Percentiles rank a stretch among this genome's conserved stretches.
phyloP scores from a whole-genome alignment of 1,284 basidiomycete species.

The Ustilago loliicola region DNA sequence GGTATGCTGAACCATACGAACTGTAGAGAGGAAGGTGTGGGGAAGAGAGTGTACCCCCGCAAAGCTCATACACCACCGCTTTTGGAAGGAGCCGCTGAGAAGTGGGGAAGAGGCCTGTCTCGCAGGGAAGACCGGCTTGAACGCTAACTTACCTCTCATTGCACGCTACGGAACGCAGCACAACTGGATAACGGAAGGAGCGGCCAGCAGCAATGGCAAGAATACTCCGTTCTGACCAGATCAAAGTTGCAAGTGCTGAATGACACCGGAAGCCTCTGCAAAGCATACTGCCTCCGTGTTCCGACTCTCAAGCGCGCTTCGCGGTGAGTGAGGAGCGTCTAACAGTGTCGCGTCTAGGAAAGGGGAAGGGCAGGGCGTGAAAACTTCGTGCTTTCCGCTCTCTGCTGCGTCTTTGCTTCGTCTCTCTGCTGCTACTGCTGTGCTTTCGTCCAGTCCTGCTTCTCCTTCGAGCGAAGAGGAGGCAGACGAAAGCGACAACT shows the following conservation, averaged over 20 bases:
- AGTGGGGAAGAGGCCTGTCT: neutral
- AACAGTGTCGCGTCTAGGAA: neutral
- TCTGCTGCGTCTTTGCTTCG: neutral
- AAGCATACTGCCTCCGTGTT: neutral
- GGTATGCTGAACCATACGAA: neutral
- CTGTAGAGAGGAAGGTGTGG: neutral
- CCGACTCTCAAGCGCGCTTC: neutral
- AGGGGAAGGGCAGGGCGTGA: neutral
- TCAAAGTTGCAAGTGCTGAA: neutral
- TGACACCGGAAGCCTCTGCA: neutral
- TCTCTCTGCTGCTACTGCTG: neutral
- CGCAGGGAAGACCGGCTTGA: neutral
- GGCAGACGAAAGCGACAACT: neutral
- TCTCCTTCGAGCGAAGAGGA: too few species aligned
- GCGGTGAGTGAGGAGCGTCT: neutral
- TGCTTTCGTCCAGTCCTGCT: neutral
- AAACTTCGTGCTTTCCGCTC: neutral
- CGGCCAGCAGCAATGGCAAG: neutral
- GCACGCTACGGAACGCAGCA: neutral
- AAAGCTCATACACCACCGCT: neutral
- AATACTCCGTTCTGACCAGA: neutral
- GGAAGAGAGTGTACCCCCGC: neutral
- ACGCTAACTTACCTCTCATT: neutral
- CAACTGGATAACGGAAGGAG: neutral
- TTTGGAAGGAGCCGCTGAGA: neutral